These are phyloP conservation scores for Limnomonas spitsbergensis DNA, from an alignment of 139 green algal species.

Conservation along the genomic window DNA sequence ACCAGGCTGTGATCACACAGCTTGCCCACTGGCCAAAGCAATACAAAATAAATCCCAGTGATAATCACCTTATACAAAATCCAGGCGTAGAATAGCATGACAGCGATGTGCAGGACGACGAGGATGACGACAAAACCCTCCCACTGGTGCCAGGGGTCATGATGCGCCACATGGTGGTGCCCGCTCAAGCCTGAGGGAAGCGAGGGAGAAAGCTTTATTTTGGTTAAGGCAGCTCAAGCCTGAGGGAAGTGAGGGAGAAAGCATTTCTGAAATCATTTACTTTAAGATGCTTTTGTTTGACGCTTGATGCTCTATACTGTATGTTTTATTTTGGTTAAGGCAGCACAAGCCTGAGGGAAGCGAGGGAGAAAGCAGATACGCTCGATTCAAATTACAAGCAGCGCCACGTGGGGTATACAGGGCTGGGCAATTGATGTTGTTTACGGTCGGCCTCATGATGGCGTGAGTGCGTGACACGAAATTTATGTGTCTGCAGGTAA, in stretches of 20 bases:
- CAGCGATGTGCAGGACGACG: slow-evolving; percentile 6
- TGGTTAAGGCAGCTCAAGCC: neutral
- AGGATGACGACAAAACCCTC: slow-evolving; percentile 14
- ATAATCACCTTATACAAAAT: slow-evolving; percentile 11
- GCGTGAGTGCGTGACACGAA: too few species aligned
- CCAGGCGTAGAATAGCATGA: slow-evolving; percentile 1
- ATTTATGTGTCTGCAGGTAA: too few species aligned
- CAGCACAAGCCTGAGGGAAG: neutral
- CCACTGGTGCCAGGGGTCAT: slow-evolving; percentile 24
- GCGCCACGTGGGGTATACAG: too few species aligned
- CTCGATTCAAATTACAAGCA: too few species aligned
- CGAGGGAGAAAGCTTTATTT: neutral
- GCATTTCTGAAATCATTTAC: too few species aligned
- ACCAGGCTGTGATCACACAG: too few species aligned
- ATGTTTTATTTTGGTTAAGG: neutral
- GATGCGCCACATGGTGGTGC: slow-evolving; percentile 4
- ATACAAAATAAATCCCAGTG: too few species aligned
- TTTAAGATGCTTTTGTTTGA: too few species aligned
- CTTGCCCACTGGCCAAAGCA: too few species aligned
- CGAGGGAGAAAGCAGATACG: neutral
- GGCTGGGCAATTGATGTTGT: too few species aligned
- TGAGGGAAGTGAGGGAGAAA: neutral
- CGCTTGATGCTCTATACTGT: too few species aligned
- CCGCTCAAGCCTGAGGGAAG: neutral
- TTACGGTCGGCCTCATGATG: too few species aligned